Percentiles rank a stretch among this genome's conserved stretches.
Conservation (phyloP, 2,329 filamentous ascomycete genomes). For the Geosmithia putterillii region DNA sequence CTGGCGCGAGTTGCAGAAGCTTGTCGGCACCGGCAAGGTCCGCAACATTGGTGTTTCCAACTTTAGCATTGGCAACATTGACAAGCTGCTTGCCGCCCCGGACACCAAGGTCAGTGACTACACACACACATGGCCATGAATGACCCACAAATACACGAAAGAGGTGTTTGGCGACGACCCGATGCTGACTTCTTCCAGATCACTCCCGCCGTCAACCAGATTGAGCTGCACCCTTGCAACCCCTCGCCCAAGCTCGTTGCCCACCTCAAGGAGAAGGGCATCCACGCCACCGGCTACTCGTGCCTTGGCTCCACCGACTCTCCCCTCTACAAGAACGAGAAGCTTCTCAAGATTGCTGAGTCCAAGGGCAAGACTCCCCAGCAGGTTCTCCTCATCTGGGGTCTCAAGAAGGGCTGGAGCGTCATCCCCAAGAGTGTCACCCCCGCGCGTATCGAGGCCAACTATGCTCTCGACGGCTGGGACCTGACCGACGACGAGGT, state of each 20-base stretch:
- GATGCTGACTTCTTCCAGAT: slow-evolving; percentile 23
- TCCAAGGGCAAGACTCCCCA: slow-evolving; percentile 56
- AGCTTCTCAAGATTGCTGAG: slow-evolving; percentile 49
- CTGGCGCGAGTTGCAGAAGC: slow-evolving; percentile 61
- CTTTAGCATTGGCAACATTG: slow-evolving; percentile 70
- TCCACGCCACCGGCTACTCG: slow-evolving; percentile 65
- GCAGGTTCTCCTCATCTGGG: slow-evolving; percentile 72
- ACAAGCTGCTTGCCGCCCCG: slow-evolving; percentile 59
- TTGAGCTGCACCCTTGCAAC: slow-evolving; percentile 72
- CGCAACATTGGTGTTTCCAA: slow-evolving; percentile 79
- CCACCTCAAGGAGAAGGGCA: slow-evolving; percentile 61
- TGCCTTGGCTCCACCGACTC: slow-evolving; percentile 62
- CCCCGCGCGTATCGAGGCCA: slow-evolving; percentile 58
- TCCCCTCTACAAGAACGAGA: slow-evolving; percentile 54
- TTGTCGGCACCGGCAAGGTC: slow-evolving; percentile 56
- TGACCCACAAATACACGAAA: background rate
- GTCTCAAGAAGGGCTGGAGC: slow-evolving; percentile 65
- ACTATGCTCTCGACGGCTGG: slow-evolving; percentile 67
- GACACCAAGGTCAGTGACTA: slow-evolving; percentile 64
- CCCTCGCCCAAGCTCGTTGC: slow-evolving; percentile 68
- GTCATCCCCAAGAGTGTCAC: slow-evolving; percentile 82
- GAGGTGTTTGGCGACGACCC: no score
- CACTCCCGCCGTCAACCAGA: slow-evolving; percentile 63
- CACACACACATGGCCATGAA: background rate
- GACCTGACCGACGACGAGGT: slow-evolving; percentile 62